A percentile compares a stretch with the other conserved stretches of the same genome.
Evolutionary conservation across 192 early-diverging fungal genomes (phyloP).

Genomic region (Coemansia sp.): DNA sequence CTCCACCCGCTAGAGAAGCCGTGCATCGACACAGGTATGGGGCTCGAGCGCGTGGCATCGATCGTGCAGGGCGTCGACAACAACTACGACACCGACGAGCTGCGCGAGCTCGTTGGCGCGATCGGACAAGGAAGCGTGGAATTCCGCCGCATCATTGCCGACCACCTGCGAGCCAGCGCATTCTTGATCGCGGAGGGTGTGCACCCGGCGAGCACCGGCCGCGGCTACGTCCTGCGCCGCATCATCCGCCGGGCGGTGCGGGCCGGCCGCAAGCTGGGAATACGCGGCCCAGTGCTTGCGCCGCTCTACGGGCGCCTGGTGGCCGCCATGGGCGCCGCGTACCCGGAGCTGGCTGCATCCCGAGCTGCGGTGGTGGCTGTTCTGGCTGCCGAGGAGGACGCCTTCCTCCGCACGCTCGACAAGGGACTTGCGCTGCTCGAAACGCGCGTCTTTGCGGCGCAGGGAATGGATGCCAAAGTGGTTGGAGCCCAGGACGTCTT

Average conservation of each 20-base stretch:
- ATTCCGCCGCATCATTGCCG: conserved; percentile 95
- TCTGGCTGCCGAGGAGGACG: conserved; percentile 87
- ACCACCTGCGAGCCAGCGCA: conserved; percentile 92
- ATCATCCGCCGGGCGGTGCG: conserved; percentile 92
- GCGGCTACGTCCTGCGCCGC: conserved; percentile 96
- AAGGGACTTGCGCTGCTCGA: conserved; percentile 92
- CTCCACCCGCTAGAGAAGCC: conserved; percentile 84
- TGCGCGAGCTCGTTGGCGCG: conserved; percentile 76
- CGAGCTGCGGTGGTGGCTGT: conserved; percentile 82
- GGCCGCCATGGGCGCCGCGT: conserved; percentile 84
- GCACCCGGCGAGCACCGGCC: conserved; percentile 94
- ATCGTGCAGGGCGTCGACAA: conserved; percentile 88
- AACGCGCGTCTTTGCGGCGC: conserved; percentile 54
- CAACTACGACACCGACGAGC: conserved; percentile 96
- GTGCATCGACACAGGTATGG: conserved; percentile 98
- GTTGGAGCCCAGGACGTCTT: conserved; percentile 88
- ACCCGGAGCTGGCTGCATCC: conserved; percentile 81
- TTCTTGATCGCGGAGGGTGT: conserved; percentile 96
- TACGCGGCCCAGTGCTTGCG: conserved; percentile 84
- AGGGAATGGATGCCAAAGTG: conserved; percentile 28
- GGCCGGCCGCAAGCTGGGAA: conserved; percentile 87
- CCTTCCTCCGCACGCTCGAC: conserved; percentile 91
- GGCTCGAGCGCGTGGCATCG: conserved; percentile 92
- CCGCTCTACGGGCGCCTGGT: conserved; percentile 89
- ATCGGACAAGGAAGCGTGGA: conserved; percentile 79